Conservation (phyloP, 352 stramenopile genomes). For the Thraustochytrium sp. region DNA sequence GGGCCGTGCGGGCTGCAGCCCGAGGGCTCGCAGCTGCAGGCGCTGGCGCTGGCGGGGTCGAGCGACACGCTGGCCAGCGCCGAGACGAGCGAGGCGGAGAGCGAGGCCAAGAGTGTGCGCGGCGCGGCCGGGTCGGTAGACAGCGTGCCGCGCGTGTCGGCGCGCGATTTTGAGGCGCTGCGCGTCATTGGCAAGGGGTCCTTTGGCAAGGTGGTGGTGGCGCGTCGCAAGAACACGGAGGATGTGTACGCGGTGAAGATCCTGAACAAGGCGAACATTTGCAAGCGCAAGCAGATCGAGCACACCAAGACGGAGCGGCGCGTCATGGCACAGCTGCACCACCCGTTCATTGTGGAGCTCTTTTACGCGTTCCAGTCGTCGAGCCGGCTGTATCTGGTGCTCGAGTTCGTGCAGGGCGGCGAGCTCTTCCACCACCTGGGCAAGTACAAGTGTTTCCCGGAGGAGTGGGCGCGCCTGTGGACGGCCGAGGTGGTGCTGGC, state of each 20-base stretch:
- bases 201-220: conserved; percentile 80
- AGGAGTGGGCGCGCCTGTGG: conserved; percentile 83
- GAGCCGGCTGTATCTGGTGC: conserved; percentile 90
- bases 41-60: neutral
- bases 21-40: neutral
- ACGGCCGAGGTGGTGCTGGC: conserved; percentile 90
- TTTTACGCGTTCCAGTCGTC: conserved; percentile 94
- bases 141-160: neutral
- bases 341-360: conserved; percentile 96
- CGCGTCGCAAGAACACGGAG: conserved; percentile 69
- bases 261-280: conserved; percentile 88
- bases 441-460: conserved; percentile 78
- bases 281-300: conserved; percentile 82
- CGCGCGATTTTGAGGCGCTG: conserved; percentile 93
- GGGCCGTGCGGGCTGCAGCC: neutral
- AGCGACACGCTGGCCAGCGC: neutral
- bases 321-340: conserved; percentile 92
- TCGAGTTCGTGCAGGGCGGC: conserved; percentile 89
- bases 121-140: neutral
- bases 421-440: conserved; percentile 94
- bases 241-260: conserved; percentile 96
- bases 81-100: neutral
- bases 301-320: conserved; percentile 93
- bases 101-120: neutral
- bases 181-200: conserved; percentile 91